These are phyloP conservation scores for Colletotrichum tamarilloi DNA, from an alignment of 2,329 filamentous ascomycete species.

Conservation along the genomic window DNA sequence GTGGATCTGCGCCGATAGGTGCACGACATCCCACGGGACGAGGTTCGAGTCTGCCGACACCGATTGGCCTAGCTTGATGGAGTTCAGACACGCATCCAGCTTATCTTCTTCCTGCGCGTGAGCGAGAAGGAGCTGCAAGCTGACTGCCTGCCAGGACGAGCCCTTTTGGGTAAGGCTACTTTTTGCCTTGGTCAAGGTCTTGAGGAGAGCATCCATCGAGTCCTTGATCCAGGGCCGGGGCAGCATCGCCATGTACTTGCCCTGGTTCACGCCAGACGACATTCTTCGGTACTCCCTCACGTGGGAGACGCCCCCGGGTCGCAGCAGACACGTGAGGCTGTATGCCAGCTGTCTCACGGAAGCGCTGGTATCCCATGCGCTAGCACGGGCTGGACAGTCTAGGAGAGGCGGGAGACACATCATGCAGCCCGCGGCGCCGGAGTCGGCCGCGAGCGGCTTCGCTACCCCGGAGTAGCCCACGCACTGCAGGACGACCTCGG, in stretches of 20 bases:
- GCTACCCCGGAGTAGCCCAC: constrained; percentile 46
- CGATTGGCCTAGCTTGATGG: constrained; percentile 17
- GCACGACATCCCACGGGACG: constrained; percentile 66
- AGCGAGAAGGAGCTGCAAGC: constrained; percentile 31
- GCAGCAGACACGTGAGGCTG: constrained; percentile 48
- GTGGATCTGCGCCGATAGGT: constrained; percentile 71
- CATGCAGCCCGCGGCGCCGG: constrained; percentile 43
- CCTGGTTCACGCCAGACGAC: constrained; percentile 23
- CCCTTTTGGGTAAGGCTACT: constrained; percentile 37
- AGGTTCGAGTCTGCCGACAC: constrained; percentile 37
- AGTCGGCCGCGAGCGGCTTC: constrained; percentile 41
- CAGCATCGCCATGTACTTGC: constrained; percentile 25
- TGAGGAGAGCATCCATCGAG: constrained; percentile 23
- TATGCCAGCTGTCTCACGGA: constrained; percentile 65
- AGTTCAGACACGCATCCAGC: constrained; percentile 42
- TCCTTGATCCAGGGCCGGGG: constrained; percentile 21
- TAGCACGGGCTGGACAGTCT: constrained; percentile 65
- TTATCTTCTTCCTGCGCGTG: constrained; percentile 42
- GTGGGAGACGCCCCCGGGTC: constrained; percentile 33
- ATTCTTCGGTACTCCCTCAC: constrained; percentile 53
- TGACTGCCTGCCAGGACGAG: constrained; percentile 25
- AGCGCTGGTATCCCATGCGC: constrained; percentile 67
- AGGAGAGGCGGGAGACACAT: constrained; percentile 75
- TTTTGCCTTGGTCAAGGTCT: constrained; percentile 39
- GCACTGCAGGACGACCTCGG: constrained; percentile 50